A percentile compares a stretch with the other conserved stretches of the same genome.
Conservation (phyloP, 306 rosid species). For the Luffa acutangula region DNA sequence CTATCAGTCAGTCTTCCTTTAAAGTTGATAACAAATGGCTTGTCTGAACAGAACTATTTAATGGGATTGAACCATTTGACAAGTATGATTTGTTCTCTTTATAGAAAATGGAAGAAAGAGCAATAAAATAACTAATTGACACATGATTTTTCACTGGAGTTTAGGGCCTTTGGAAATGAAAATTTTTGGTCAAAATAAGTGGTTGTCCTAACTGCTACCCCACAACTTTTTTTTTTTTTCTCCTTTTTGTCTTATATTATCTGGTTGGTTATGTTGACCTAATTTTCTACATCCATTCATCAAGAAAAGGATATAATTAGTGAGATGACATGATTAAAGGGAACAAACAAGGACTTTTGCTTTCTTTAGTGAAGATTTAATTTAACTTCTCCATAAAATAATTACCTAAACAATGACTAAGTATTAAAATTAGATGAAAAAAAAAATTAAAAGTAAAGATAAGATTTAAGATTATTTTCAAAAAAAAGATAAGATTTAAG, state of each 20-base stretch:
- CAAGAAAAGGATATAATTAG: neutral
- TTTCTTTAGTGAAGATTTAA: neutral
- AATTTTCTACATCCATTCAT: neutral
- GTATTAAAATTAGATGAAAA: neutral
- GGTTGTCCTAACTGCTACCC: conserved; percentile 6
- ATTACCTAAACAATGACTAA: neutral
- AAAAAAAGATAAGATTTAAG: neutral
- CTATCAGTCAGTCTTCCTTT: neutral
- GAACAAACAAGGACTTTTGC: neutral
- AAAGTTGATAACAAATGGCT: neutral
- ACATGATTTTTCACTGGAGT: neutral
- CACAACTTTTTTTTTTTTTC: neutral
- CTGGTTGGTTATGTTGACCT: neutral
- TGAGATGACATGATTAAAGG: neutral
- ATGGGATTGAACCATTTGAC: neutral
- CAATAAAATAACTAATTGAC: neutral
- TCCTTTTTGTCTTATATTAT: neutral
- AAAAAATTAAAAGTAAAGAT: neutral
- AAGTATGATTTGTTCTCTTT: neutral
- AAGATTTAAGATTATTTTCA: neutral
- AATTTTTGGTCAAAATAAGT: neutral
- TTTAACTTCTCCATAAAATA: neutral
- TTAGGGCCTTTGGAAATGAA: neutral
- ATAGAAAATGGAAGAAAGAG: neutral
- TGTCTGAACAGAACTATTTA: neutral